Base-by-base conservation (phyloP, 148 eudicot species). In the Cornus kousa region DNA sequence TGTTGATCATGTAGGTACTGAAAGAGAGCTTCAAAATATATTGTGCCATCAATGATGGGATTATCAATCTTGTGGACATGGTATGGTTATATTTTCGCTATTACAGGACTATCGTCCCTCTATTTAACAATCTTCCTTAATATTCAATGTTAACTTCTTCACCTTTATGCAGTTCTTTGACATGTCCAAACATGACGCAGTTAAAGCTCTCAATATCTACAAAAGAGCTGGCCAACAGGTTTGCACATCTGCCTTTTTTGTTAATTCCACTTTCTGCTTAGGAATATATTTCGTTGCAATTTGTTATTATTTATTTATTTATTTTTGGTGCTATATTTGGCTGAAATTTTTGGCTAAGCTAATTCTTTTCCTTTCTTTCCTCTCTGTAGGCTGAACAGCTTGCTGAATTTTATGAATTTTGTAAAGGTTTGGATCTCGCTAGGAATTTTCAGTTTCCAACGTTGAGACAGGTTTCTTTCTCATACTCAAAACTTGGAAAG, bases 1-100 rank as follows among this genome's bases (percentile, higher is more conserved):
- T 84, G 62, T 73, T 68, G 43, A 70, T 17, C 5, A 19, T 86
- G 84, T 77, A 93, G 97, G 94, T 94, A 33, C 80, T 97, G 86
- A 97, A 97, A 82, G 99, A 97, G 80, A 94, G 99, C 83, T 97
- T 97, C 80, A 97, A 94, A 85, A 89, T 97, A 64, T 97, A 97
- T 78, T 97, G 99, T 68, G 90, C 99, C 12, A 84, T 97, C 33
- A 97, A 97, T 86, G 99, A 97, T 77, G 99, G 99, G 78, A 97
- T 97, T 60, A 94, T 96, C 75, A 96, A 96, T 87, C 92, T 96
- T 77, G 99, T 96, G 13, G 99, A 97, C 78, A 80, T 87, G 95
- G 99, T 97, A 92, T 22, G 82, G n/a, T 32, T 43, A 0, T 69
- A 35, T 40, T 37, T 9, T 31, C 48, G 12, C 22, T 60, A 31